Evolutionary conservation across 1,284 basidiomycete genomes (phyloP), one percentile per base, ranked within the genome.

Genomic region (Boletus calvinii): DNA sequence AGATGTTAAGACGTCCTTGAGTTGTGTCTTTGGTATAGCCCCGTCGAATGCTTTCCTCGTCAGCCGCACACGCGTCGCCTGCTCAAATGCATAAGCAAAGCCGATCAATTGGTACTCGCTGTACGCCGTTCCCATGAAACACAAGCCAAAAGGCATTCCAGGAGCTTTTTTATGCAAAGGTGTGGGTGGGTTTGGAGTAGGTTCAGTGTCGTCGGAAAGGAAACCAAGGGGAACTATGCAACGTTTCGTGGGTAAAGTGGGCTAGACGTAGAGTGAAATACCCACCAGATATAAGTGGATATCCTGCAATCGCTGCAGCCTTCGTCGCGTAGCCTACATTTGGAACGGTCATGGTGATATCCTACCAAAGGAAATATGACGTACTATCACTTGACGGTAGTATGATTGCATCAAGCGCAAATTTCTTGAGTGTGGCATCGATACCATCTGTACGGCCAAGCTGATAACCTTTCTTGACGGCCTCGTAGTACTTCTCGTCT

Each of bases 81-180:
- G 79, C 65, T 83, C 80, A 53, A 76, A 82, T 13, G 78, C 78
- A 60, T 77, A 81, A 20, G 77, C 80, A 48, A 72, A 75, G 4
- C 70, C 61, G 26, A 81, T 70, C 47, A 82, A 65, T 34, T 74
- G 60, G 48, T 74, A 74, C 56, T 82, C 79, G 61, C 73, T 77
- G 61, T 73, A 80, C 10, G 78, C 79, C 4, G 73, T 75, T 31
- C 78, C 77, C 40, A 78, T 65, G 59, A 82, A 81, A 32, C 73
- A 64, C 34, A 82, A 59, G 1, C 80, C 80, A 38, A 80, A 77
- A 0, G 80, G 80, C 49, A 74, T 58, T 24, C 76, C 75, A 3
- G 76, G 76, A 2, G 68, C 72, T 31, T 42, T 42, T 13, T 59
- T 61, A 40, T 62, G 53, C 26, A 74, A 63, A 9, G 66, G 56